Evolutionary conservation across 2,329 filamentous ascomycete genomes (phyloP).

Genomic region (Keithomyces neogunnii): DNA sequence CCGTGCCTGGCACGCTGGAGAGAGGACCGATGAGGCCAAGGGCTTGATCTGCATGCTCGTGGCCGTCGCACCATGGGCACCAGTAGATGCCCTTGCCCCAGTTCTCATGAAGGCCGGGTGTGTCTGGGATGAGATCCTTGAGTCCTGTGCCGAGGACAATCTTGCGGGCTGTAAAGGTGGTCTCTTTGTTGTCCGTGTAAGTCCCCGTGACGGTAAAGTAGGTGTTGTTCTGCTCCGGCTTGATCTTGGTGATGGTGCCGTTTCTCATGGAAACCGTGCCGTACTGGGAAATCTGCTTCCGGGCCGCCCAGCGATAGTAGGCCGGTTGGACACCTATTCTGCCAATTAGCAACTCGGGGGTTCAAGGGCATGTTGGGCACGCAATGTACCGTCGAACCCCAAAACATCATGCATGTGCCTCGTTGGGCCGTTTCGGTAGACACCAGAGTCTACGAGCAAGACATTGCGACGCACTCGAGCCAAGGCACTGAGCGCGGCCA

Average conservation of each 20-base stretch:
- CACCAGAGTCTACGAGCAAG: conserved; percentile 48
- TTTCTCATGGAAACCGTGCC: conserved; percentile 40
- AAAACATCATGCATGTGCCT: conserved; percentile 54
- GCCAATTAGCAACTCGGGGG: conserved; percentile 3
- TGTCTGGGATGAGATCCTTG: conserved; percentile 43
- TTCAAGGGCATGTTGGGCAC: neutral
- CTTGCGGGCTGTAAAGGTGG: conserved; percentile 38
- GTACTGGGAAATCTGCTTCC: conserved; percentile 43
- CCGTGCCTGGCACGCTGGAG: conserved; percentile 31
- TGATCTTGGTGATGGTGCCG: conserved; percentile 40
- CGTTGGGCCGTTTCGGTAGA: conserved; percentile 49
- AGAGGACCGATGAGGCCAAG: conserved; percentile 45
- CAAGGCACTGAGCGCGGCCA: conserved; percentile 46
- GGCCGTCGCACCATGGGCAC: conserved; percentile 58
- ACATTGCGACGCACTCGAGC: conserved; percentile 47
- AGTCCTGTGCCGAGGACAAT: conserved; percentile 51
- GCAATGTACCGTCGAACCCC: conserved; percentile 44
- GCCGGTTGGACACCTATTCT: conserved; percentile 42
- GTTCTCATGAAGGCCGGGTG: conserved; percentile 44
- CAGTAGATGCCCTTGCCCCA: conserved; percentile 54
- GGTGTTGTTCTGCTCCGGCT: conserved; percentile 28
- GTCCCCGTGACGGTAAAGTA: conserved; percentile 33
- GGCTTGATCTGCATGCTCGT: conserved; percentile 50
- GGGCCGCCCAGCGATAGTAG: conserved; percentile 45
- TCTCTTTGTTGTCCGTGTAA: conserved; percentile 11